Evolutionary conservation across 805 yeast genomes (phyloP).

Genomic region (Candida odintsovae): DNA sequence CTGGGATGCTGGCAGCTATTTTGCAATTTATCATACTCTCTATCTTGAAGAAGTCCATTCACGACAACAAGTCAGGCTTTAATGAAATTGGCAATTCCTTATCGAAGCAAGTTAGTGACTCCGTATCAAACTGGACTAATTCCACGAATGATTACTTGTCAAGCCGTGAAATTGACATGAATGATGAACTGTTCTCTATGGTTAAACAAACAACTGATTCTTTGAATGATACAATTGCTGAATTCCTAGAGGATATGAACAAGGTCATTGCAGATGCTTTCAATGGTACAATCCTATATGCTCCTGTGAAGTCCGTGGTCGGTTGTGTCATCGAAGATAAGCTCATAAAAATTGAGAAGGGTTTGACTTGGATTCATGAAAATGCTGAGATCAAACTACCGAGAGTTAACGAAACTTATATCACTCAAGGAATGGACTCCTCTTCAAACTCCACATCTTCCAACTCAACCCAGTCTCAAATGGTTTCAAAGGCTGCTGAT

Average conservation of each 20-base stretch:
- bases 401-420: slow-evolving; percentile 30
- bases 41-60: slow-evolving; percentile 17
- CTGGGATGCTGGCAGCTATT: slow-evolving; percentile 49
- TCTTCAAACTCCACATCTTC: slow-evolving; percentile 1
- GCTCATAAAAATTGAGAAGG: slow-evolving; percentile 56
- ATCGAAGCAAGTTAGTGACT: slow-evolving; percentile 23
- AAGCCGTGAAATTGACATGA: slow-evolving; percentile 45
- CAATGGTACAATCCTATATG: slow-evolving; percentile 59
- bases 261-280: slow-evolving; percentile 52
- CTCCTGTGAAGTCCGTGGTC: slow-evolving; percentile 60
- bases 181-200: slow-evolving; percentile 63
- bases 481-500: slow-evolving; percentile 4
- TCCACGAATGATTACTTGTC: slow-evolving; percentile 51
- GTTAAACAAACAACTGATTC: slow-evolving; percentile 49
- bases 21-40: slow-evolving; percentile 48
- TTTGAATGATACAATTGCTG: slow-evolving; percentile 54
- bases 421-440: slow-evolving; percentile 17
- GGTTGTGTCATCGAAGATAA: slow-evolving; percentile 79
- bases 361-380: slow-evolving; percentile 72
- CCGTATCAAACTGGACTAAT: slow-evolving; percentile 43
- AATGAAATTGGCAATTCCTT: slow-evolving; percentile 6
- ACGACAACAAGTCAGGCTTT: slow-evolving; percentile 11
- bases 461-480: slow-evolving; percentile 1
- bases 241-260: slow-evolving; percentile 56
- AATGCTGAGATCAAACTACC: slow-evolving; percentile 59